These are phyloP conservation scores for Apiospora hydei DNA, from an alignment of 2,329 filamentous ascomycete genomes.

Conservation along the genomic window DNA sequence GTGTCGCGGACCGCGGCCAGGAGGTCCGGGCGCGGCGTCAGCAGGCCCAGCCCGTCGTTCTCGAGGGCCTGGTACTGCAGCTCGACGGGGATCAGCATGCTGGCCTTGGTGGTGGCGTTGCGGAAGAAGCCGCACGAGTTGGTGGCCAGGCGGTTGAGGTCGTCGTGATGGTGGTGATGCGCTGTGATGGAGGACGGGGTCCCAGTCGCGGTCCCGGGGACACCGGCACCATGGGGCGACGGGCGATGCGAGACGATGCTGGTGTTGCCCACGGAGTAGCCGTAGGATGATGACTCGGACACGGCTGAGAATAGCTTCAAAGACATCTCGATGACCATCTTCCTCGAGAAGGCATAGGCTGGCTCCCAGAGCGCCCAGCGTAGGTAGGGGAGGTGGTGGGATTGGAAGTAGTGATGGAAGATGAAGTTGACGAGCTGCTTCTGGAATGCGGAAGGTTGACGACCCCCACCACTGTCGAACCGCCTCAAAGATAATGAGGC, in stretches of 20 bases:
- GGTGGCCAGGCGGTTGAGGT: conserved; percentile 47
- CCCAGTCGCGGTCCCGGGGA: neutral
- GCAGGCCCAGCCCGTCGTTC: conserved; percentile 46
- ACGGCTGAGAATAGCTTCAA: conserved; percentile 54
- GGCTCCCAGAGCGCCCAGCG: conserved; percentile 48
- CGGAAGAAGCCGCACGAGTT: conserved; percentile 52
- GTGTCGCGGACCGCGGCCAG: conserved; percentile 50
- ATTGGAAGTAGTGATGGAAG: conserved; percentile 61
- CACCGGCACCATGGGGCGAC: neutral
- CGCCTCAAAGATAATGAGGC: conserved; percentile 45
- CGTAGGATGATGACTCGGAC: conserved; percentile 39
- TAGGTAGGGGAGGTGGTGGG: conserved; percentile 63
- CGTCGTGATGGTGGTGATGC: conserved; percentile 30
- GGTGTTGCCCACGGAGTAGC: neutral
- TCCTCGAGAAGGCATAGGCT: conserved; percentile 58
- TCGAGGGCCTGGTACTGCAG: conserved; percentile 50
- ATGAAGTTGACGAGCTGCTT: conserved; percentile 56
- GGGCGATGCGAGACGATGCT: neutral
- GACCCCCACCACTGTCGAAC: conserved; percentile 29
- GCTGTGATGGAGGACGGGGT: neutral
- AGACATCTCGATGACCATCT: conserved; percentile 54
- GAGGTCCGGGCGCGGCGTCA: conserved; percentile 49
- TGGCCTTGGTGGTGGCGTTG: conserved; percentile 42
- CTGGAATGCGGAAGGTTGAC: conserved; percentile 47
- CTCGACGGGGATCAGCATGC: conserved; percentile 49